Evolutionary conservation across 345 rosid genomes (phyloP), one percentile per base, ranked within the genome.

Genomic region (Camelina laxa): DNA sequence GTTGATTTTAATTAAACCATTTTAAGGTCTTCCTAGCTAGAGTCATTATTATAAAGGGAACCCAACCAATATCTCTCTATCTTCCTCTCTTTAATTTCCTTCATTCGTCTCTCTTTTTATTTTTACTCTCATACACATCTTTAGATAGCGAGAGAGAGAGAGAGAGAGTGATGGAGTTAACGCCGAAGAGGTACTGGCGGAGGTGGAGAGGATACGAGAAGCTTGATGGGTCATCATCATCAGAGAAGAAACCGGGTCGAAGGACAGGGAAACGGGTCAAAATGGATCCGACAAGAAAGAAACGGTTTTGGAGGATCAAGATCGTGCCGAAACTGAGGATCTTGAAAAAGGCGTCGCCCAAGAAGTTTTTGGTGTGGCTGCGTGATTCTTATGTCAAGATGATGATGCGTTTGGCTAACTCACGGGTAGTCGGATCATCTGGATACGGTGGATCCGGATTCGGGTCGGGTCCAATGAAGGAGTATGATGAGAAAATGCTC

Each of bases 301-400:
- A 79, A 63, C 64, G 79, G 39, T 67, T 45, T 65, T 84, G 88
- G 87, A 81, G 84, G 75, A 80, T 88, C 77, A 88, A 85, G 85
- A 73, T 75, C 49, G 73, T 69, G 67, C 90, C 89, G 0, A 87
- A 80, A 75, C 73, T 86, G 17, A 77, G 60, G 51, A 61, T 84
- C 20, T 15, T 82, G 4, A 76, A 44, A 70, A 50, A 36, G 59
- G 72, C 73, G 17, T 79, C 82, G 35, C 91, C 92, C 9, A 88
- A 81, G 82, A 83, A 75, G 79, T 38, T 84, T 24, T 20, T 88
- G 41, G 80, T 82, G 15, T 86, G 89, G 88, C 67, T 89, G 6
- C 82, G 96, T 0, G 92, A 89, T 64, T 85, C 91, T 9, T 89
- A 87, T 76, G 90, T 87, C 49, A 89, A 84, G 30, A 81, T 85